phyloP scores from a whole-genome alignment of 805 yeast genomes.

The Kodamaea nitidulidarum region DNA sequence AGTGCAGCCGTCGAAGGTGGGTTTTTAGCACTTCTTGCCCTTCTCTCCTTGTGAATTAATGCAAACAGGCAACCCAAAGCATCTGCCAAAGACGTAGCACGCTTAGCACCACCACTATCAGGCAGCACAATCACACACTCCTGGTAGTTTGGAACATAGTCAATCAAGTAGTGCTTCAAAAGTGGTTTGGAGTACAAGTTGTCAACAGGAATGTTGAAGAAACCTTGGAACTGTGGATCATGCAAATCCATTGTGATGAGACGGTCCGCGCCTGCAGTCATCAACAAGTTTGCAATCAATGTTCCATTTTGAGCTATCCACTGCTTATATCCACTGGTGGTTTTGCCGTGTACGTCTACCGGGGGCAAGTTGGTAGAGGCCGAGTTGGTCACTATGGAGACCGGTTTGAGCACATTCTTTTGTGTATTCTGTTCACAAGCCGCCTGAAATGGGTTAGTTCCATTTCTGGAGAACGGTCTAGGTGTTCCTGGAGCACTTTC shows the following conservation, averaged over 20 bases:
- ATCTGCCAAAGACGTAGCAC: conserved; percentile 95
- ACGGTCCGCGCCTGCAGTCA: conserved; percentile 94
- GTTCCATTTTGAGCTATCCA: conserved; percentile 98
- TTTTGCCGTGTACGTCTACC: conserved; percentile 36
- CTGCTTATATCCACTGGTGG: conserved; percentile 73
- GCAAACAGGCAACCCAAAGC: conserved; percentile 86
- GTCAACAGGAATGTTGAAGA: conserved; percentile 94
- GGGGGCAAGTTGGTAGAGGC: conserved; percentile 27
- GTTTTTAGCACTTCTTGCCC: conserved; percentile 41
- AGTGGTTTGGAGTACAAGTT: conserved; percentile 87
- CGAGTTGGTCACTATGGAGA: conserved; percentile 29
- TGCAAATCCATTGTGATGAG: conserved; percentile 97
- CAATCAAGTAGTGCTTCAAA: conserved; percentile 76
- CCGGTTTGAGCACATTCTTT: conserved; percentile 2
- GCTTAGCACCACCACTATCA: conserved; percentile 98
- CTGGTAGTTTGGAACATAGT: conserved; percentile 70
- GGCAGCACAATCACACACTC: conserved; percentile 94
- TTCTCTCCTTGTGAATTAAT: conserved; percentile 88
- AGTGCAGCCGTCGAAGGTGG: conserved; percentile 27
- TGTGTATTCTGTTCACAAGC: background rate
- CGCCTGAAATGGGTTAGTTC: conserved; percentile 1
- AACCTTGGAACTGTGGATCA: conserved; percentile 97
- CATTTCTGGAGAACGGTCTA: conserved; percentile 32
- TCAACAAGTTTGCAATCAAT: conserved; percentile 78
- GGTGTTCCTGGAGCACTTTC: conserved; percentile 54